A percentile compares a stretch with the other conserved stretches of the same genome.
These are phyloP conservation scores for Leccinum sublutescens DNA, from an alignment of 768 basidiomycete species.

Conservation along the genomic window DNA sequence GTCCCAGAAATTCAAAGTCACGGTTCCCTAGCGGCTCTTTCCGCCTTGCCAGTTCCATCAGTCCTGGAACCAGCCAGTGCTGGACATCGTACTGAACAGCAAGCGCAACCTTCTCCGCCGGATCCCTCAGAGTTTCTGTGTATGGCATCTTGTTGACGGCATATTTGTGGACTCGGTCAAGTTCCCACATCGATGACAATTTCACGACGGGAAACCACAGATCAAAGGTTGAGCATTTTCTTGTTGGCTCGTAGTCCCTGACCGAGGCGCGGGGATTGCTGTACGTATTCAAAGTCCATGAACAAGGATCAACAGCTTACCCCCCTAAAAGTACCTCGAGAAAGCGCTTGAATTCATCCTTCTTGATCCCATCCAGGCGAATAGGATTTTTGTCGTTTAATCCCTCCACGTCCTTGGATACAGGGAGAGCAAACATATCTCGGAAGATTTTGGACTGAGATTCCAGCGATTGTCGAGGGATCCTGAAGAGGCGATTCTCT, in stretches of 20 bases:
- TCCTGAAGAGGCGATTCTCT: conserved; percentile 26
- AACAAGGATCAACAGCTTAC: conserved; percentile 3
- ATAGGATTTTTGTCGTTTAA: conserved; percentile 23
- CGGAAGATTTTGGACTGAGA: conserved; percentile 26
- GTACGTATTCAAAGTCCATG: neutral
- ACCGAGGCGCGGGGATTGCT: neutral
- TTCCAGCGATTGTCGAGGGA: conserved; percentile 26
- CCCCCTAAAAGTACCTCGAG: conserved; percentile 23
- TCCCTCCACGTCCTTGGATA: conserved; percentile 15
- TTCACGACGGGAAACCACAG: conserved; percentile 41
- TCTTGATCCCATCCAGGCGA: conserved; percentile 20
- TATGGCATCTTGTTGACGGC: conserved; percentile 32
- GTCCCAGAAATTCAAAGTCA: conserved; percentile 16
- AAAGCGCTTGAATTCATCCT: conserved; percentile 26
- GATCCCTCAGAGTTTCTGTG: neutral
- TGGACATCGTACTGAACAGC: conserved; percentile 32
- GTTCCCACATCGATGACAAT: conserved; percentile 40
- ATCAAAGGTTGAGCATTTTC: conserved; percentile 5
- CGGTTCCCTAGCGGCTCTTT: conserved; percentile 16
- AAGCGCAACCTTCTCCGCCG: conserved; percentile 31
- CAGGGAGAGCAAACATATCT: conserved; percentile 27
- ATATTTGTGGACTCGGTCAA: conserved; percentile 27
- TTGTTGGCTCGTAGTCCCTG: neutral
- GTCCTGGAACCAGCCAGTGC: conserved; percentile 34
- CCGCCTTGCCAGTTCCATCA: conserved; percentile 20